Conservation (phyloP, 805 yeast species). For the Hanseniaspora meyeri region DNA sequence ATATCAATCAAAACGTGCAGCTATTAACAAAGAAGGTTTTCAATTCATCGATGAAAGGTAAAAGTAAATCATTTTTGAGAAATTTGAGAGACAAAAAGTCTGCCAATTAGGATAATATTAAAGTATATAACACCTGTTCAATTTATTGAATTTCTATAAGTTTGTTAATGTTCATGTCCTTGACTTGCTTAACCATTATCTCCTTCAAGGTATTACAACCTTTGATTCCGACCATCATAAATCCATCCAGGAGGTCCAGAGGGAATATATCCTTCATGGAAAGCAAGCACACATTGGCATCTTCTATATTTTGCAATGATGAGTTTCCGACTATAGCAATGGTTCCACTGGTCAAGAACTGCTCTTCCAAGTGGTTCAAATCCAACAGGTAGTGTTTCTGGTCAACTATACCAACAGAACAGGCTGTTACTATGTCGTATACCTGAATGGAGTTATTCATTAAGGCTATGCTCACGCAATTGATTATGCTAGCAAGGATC, state of each 20-base stretch:
- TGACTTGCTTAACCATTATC: slow-evolving; percentile 73
- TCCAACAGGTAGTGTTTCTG: slow-evolving; percentile 62
- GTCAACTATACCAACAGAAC: slow-evolving; percentile 69
- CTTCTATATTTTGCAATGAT: slow-evolving; percentile 14
- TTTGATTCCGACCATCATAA: slow-evolving; percentile 69
- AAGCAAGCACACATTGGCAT: slow-evolving; percentile 65
- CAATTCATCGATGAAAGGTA: slow-evolving; percentile 41
- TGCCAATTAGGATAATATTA: background rate
- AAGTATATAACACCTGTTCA: background rate
- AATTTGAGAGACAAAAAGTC: slow-evolving; percentile 41
- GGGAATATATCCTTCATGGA: slow-evolving; percentile 77
- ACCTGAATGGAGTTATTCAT: slow-evolving; percentile 92
- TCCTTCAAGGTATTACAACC: slow-evolving; percentile 77
- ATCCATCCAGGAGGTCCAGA: slow-evolving; percentile 61
- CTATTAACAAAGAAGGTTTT: slow-evolving; percentile 40
- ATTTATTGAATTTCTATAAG: slow-evolving; percentile 29
- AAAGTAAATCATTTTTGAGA: slow-evolving; percentile 40
- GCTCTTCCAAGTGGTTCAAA: slow-evolving; percentile 69
- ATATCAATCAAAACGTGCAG: slow-evolving; percentile 36
- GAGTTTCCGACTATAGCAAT: slow-evolving; percentile 68
- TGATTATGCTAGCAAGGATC: slow-evolving; percentile 60
- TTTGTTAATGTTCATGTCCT: slow-evolving; percentile 57
- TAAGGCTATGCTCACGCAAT: slow-evolving; percentile 77
- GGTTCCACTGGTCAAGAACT: slow-evolving; percentile 68
- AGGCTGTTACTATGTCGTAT: slow-evolving; percentile 77